These are phyloP conservation scores for Nicotiana paniculata DNA, from an alignment of 257 asterid species.

Conservation along the genomic window DNA sequence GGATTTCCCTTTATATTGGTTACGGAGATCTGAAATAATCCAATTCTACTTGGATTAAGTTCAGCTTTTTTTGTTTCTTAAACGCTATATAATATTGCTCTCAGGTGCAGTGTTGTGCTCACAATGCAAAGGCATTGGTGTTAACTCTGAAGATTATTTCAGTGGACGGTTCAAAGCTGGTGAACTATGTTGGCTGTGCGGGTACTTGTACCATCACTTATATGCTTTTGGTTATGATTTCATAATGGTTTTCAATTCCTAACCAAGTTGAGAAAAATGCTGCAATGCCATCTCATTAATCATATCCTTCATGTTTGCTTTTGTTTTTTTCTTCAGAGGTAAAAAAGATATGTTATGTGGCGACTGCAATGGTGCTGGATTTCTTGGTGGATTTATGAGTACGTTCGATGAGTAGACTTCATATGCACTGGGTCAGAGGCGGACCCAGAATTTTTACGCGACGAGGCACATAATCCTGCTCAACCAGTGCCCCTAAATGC, in stretches of 20 bases:
- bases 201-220: slow-evolving; percentile 29
- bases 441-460: no score
- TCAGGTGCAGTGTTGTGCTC: slow-evolving; percentile 55
- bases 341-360: slow-evolving; percentile 76
- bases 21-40: not conserved
- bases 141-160: slow-evolving; percentile 75
- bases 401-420: slow-evolving; percentile 39
- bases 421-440: not conserved
- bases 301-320: not conserved
- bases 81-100: not conserved
- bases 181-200: slow-evolving; percentile 83
- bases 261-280: not conserved
- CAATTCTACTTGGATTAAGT: not conserved
- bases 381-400: slow-evolving; percentile 89
- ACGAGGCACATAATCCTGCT: no score
- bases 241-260: not conserved
- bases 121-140: slow-evolving; percentile 70
- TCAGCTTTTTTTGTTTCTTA: not conserved
- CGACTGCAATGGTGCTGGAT: slow-evolving; percentile 88
- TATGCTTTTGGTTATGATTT: not conserved
- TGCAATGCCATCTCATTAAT: not conserved
- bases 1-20: not conserved
- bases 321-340: slow-evolving; percentile 42
- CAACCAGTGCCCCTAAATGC: no score
- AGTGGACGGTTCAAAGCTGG: slow-evolving; percentile 90